These are phyloP conservation scores for Kluyveromyces sp. DNA, from an alignment of 1,139 yeast genomes.

Conservation along the genomic window DNA sequence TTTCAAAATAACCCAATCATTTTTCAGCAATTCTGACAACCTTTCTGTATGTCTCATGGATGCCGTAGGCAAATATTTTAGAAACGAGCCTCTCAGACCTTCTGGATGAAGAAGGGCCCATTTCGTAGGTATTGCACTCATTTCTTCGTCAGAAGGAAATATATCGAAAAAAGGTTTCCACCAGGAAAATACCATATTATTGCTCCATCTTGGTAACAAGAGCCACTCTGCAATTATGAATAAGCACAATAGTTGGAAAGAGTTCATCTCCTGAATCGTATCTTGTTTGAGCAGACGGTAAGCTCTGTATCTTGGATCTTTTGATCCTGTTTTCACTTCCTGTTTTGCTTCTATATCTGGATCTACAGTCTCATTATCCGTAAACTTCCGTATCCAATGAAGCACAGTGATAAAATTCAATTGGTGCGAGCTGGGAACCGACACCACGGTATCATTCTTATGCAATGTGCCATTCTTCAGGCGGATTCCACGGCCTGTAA, in stretches of 20 bases:
- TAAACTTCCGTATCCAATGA: slow-evolving; percentile 34
- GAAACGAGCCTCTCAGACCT: slow-evolving; percentile 9
- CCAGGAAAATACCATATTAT: slow-evolving; percentile 37
- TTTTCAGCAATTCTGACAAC: slow-evolving; percentile 13
- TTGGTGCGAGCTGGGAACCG: slow-evolving; percentile 52
- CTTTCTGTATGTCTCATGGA: slow-evolving; percentile 16
- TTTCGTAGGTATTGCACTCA: slow-evolving; percentile 42
- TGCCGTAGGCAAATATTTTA: slow-evolving; percentile 23
- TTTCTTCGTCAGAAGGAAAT: slow-evolving; percentile 46
- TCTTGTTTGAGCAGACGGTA: slow-evolving; percentile 22
- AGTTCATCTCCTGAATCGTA: slow-evolving; percentile 21
- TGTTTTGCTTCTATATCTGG: slow-evolving; percentile 18
- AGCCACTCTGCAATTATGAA: slow-evolving; percentile 42
- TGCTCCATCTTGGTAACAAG: slow-evolving; percentile 22
- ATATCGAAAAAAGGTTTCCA: slow-evolving; percentile 60
- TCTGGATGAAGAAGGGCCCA: slow-evolving; percentile 34
- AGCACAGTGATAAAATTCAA: slow-evolving; percentile 53
- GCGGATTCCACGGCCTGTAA: slow-evolving; percentile 60
- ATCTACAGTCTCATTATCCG: slow-evolving; percentile 15
- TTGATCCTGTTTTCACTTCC: slow-evolving; percentile 14
- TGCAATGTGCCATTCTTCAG: slow-evolving; percentile 33
- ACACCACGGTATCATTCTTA: slow-evolving; percentile 40
- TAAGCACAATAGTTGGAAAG: slow-evolving; percentile 38
- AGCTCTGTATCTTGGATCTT: slow-evolving; percentile 24
- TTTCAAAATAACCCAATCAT: slow-evolving; percentile 21